These are phyloP conservation scores for Saturnispora bothae DNA, from an alignment of 805 yeast genomes.

Conservation along the genomic window DNA sequence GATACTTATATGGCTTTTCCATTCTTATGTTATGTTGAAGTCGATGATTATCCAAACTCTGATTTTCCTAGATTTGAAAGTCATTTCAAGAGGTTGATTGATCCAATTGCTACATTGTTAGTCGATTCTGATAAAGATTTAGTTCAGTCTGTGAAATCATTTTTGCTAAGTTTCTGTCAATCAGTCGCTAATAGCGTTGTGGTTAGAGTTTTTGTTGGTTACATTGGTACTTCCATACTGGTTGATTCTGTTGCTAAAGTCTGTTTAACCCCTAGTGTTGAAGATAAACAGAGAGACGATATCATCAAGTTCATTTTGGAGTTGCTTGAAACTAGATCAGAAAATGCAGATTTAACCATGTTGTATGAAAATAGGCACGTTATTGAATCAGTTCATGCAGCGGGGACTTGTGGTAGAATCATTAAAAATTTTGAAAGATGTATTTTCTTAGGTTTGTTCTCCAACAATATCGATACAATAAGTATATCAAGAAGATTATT, in stretches of 20 bases:
- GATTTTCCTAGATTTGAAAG: conserved; percentile 15
- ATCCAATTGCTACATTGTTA: conserved; percentile 30
- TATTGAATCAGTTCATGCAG: conserved; percentile 13
- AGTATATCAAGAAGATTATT: conserved; percentile 35
- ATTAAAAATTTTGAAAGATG: conserved; percentile 40
- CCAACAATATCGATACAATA: conserved; percentile 41
- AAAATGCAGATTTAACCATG: conserved; percentile 10
- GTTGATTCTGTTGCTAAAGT: conserved; percentile 28
- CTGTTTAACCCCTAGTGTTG: conserved; percentile 18
- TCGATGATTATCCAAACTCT: conserved; percentile 4
- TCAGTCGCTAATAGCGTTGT: conserved; percentile 24
- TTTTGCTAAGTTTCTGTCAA: conserved; percentile 25
- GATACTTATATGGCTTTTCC: conserved; percentile 27
- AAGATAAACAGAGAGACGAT: conserved; percentile 20
- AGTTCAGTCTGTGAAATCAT: conserved; percentile 27
- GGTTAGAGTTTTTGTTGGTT: conserved; percentile 26
- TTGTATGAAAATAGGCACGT: conserved; percentile 6
- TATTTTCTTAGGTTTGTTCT: conserved; percentile 39
- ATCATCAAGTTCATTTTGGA: conserved; percentile 30
- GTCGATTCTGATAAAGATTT: conserved; percentile 28
- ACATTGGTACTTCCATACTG: conserved; percentile 30
- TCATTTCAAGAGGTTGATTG: conserved; percentile 15
- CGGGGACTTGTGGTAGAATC: conserved; percentile 24
- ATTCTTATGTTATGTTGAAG: conserved; percentile 21
- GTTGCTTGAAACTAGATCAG: conserved; percentile 29